Conservation (phyloP, 305 asterid genomes). For the Salvia sclarea region DNA sequence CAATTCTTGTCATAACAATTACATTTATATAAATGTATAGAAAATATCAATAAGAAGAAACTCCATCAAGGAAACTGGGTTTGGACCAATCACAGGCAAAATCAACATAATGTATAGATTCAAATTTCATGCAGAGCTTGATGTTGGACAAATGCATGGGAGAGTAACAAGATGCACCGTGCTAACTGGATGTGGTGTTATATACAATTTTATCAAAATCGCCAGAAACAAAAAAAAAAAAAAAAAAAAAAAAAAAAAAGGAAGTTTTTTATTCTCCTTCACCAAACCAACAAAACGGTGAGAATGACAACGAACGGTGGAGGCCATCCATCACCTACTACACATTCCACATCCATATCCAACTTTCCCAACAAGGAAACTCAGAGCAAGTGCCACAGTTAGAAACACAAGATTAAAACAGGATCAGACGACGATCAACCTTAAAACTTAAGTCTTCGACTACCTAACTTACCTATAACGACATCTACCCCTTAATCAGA, state of each 20-base stretch:
- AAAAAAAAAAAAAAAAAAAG: not conserved
- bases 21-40: too few species aligned
- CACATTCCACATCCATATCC: slow-evolving; percentile 2
- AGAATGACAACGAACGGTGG: not conserved
- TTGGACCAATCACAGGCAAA: too few species aligned
- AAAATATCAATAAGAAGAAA: not conserved
- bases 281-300: too few species aligned
- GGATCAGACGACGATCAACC: slow-evolving; percentile 10
- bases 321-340: not conserved
- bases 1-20: not conserved
- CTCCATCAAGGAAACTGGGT: too few species aligned
- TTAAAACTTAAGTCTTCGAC: slow-evolving; percentile 6
- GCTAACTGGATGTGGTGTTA: not conserved
- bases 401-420: slow-evolving; percentile 6
- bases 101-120: not conserved
- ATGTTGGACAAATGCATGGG: not conserved
- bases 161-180: not conserved
- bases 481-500: slow-evolving; percentile 26
- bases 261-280: not conserved
- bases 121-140: not conserved
- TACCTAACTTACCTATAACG: not conserved
- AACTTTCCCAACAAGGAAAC: not conserved
- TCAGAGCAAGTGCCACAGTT: not conserved
- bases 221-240: not conserved
- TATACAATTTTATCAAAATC: not conserved